These are phyloP conservation scores for Golubevia sp. DNA, from an alignment of 1,284 basidiomycete genomes.

Conservation along the genomic window DNA sequence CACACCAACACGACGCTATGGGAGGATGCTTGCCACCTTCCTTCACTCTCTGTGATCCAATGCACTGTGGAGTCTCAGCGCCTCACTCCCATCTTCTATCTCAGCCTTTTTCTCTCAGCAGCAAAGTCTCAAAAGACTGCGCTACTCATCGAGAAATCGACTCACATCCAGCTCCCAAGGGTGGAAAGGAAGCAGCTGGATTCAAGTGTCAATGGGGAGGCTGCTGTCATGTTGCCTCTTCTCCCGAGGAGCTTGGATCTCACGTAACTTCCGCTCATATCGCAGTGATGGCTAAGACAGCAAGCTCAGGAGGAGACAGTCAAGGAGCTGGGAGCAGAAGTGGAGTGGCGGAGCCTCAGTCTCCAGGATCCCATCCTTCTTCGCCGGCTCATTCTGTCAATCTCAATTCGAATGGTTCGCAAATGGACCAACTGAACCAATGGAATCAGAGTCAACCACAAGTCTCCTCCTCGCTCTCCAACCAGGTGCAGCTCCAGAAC, in stretches of 20 bases:
- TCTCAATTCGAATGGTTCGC: not conserved
- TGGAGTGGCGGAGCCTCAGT: not conserved
- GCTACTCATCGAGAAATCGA: not conserved
- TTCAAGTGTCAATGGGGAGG: not conserved
- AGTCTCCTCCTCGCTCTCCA: not conserved
- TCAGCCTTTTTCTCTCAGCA: not conserved
- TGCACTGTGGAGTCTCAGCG: conserved; percentile 12
- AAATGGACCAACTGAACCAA: no score
- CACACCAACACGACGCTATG: conserved; percentile 7
- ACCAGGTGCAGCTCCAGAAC: not conserved
- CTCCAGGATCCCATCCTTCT: not conserved
- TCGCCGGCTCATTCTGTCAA: not conserved
- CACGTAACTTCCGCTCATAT: not conserved
- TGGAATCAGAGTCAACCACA: not conserved
- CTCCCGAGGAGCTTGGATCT: not conserved
- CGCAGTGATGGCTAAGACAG: not conserved
- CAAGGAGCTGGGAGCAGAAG: not conserved
- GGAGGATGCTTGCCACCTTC: conserved; percentile 29
- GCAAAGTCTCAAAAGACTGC: not conserved
- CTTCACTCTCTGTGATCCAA: conserved; percentile 21
- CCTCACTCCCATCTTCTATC: conserved; percentile 24
- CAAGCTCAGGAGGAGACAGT: not conserved
- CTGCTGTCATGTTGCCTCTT: not conserved
- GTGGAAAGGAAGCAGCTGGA: not conserved
- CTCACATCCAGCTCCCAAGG: not conserved